Percentiles rank a stretch among this genome's conserved stretches.
These are phyloP conservation scores for Umbellularia californica DNA, from an alignment of 164 flowering plant species.

Conservation along the genomic window DNA sequence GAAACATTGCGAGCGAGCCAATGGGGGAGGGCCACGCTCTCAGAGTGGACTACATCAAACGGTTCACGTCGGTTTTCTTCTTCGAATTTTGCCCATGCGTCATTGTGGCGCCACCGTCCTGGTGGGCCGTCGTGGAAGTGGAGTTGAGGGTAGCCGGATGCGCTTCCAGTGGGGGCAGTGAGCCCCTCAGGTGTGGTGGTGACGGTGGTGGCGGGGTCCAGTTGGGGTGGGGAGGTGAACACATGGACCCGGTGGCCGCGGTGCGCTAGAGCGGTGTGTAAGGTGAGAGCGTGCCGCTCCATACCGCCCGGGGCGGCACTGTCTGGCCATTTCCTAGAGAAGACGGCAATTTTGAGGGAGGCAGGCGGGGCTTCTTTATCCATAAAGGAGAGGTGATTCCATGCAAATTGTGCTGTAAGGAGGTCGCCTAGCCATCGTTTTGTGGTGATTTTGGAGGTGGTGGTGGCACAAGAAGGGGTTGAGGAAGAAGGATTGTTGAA, in stretches of 20 bases:
- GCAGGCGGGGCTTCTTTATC: constrained; percentile 22
- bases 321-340: constrained; percentile 84
- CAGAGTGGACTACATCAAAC: constrained; percentile 84
- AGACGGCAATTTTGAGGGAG: constrained; percentile 68
- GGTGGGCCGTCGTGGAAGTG: constrained; percentile 62
- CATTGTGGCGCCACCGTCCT: constrained; percentile 61
- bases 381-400: constrained; percentile 59
- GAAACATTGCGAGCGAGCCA: constrained; percentile 53
- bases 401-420: constrained; percentile 57
- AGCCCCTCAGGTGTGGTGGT: not conserved
- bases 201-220: not conserved
- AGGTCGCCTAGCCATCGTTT: constrained; percentile 68
- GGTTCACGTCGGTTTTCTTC: constrained; percentile 41
- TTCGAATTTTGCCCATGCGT: constrained; percentile 62
- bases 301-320: constrained; percentile 74
- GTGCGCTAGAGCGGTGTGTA: constrained; percentile 54
- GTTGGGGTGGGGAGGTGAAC: constrained; percentile 50
- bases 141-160: constrained; percentile 24
- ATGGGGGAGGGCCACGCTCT: constrained; percentile 86
- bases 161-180: not conserved
- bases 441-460: constrained; percentile 13
- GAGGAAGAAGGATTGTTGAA: constrained; percentile 34
- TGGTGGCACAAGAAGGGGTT: constrained; percentile 19
- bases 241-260: constrained; percentile 72
- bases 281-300: constrained; percentile 87